phyloP scores from a whole-genome alignment of 73 alveolate genomes.

The Paramecium octaurelia region DNA sequence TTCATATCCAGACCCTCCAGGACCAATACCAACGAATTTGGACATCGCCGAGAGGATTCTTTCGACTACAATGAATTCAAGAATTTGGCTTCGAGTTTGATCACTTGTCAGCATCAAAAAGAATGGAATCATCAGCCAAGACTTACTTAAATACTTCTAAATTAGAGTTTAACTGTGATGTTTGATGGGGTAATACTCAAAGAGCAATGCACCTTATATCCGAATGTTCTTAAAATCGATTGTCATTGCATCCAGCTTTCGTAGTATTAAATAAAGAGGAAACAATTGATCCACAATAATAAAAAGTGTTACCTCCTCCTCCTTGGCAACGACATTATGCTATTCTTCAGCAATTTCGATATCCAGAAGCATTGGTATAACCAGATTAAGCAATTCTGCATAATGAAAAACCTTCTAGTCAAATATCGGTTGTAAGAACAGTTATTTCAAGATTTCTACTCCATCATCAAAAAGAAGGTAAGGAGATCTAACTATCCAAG shows the following conservation, averaged over 20 bases:
- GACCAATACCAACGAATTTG: neutral
- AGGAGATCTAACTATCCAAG: neutral
- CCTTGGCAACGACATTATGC: neutral
- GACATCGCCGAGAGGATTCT: neutral
- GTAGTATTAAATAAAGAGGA: neutral
- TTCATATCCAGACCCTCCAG: neutral
- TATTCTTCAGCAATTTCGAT: neutral
- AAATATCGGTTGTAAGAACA: slow-evolving; percentile 28
- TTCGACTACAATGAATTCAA: neutral
- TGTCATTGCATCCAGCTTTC: neutral
- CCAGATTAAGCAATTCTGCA: neutral
- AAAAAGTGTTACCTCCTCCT: neutral
- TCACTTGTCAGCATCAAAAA: neutral
- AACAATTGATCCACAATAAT: neutral
- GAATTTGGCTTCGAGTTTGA: neutral
- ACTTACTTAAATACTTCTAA: neutral
- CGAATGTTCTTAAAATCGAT: neutral
- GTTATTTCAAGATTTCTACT: neutral
- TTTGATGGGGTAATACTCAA: neutral
- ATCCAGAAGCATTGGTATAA: neutral
- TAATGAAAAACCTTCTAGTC: neutral
- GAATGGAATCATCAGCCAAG: slow-evolving; percentile 24
- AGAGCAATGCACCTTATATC: neutral
- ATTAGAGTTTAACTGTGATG: neutral
- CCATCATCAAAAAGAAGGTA: slow-evolving; percentile 34